phyloP scores from a whole-genome alignment of 2,329 filamentous ascomycete species.

The Penicillium sp. region DNA sequence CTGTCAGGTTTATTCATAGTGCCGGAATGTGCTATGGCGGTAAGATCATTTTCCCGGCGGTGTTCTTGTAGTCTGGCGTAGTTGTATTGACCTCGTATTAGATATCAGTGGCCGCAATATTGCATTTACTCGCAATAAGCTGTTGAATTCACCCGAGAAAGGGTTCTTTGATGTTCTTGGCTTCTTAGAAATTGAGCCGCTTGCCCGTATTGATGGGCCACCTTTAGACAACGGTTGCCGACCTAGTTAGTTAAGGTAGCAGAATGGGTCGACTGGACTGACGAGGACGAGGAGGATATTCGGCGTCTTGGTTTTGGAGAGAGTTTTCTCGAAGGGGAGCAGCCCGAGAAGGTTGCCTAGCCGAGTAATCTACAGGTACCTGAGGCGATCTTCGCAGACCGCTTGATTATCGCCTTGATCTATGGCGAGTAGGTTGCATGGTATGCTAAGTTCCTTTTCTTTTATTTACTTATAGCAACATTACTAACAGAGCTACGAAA shows the following conservation, averaged over 20 bases:
- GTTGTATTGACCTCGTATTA: conserved; percentile 12
- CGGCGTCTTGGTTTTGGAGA: conserved; percentile 23
- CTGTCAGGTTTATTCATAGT: conserved; percentile 25
- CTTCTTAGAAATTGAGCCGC: conserved; percentile 12
- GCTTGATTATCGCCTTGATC: conserved; percentile 29
- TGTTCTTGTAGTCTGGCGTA: not conserved
- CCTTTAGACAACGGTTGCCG: conserved; percentile 21
- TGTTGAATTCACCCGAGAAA: conserved; percentile 12
- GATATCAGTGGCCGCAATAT: conserved; percentile 29
- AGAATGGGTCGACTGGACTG: conserved; percentile 21
- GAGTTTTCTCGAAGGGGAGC: conserved; percentile 18
- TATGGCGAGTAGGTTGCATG: conserved; percentile 28
- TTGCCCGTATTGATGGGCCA: conserved; percentile 17
- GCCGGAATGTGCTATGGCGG: conserved; percentile 29
- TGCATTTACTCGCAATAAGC: conserved; percentile 19
- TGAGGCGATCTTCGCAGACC: conserved; percentile 30
- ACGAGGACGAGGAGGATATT: conserved; percentile 25
- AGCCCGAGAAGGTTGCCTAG: conserved; percentile 19
- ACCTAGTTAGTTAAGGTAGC: conserved; percentile 20
- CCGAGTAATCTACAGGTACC: conserved; percentile 25
- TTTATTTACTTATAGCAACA: not conserved
- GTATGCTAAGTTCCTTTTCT: conserved; percentile 7
- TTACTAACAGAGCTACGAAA: conserved; percentile 1
- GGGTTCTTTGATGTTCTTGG: conserved; percentile 15
- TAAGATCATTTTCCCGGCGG: conserved; percentile 8